phyloP scores from a whole-genome alignment of 192 early-diverging fungal genomes.

The Entophlyctis luteolus region DNA sequence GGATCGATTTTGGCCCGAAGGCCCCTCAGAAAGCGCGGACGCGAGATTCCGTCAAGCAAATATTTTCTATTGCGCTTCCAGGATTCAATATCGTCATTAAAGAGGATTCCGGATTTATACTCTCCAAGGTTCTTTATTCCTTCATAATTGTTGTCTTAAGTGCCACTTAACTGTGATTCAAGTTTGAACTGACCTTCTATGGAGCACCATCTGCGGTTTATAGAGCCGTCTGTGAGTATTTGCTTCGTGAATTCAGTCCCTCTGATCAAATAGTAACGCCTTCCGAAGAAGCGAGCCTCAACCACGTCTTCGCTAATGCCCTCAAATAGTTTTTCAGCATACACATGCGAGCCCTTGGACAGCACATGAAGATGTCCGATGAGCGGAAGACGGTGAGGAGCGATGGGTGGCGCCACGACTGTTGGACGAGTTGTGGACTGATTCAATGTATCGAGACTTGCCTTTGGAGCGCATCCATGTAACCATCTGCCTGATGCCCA shows the following conservation, averaged over 20 bases:
- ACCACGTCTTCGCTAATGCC: background rate
- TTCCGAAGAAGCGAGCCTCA: background rate
- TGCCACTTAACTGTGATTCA: background rate
- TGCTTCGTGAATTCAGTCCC: background rate
- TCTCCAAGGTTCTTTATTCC: background rate
- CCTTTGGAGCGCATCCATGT: too few relatives aligned
- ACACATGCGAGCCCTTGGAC: background rate
- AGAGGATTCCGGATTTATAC: background rate
- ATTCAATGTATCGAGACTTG: too few relatives aligned
- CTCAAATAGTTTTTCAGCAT: background rate
- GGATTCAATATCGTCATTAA: background rate
- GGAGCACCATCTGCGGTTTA: background rate
- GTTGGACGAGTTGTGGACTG: too few relatives aligned
- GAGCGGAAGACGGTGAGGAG: background rate
- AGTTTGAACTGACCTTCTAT: background rate
- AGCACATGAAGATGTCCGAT: background rate
- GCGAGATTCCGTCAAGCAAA: background rate
- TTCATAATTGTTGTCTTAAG: background rate
- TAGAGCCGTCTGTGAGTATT: background rate
- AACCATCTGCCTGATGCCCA: too few relatives aligned
- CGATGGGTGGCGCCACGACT: slow-evolving; percentile 5
- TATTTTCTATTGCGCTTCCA: background rate
- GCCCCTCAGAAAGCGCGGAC: background rate
- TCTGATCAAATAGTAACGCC: background rate
- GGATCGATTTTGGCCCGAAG: background rate